These are phyloP conservation scores for Vitis rotundifolia DNA, from an alignment of 164 flowering plant genomes.

Conservation along the genomic window DNA sequence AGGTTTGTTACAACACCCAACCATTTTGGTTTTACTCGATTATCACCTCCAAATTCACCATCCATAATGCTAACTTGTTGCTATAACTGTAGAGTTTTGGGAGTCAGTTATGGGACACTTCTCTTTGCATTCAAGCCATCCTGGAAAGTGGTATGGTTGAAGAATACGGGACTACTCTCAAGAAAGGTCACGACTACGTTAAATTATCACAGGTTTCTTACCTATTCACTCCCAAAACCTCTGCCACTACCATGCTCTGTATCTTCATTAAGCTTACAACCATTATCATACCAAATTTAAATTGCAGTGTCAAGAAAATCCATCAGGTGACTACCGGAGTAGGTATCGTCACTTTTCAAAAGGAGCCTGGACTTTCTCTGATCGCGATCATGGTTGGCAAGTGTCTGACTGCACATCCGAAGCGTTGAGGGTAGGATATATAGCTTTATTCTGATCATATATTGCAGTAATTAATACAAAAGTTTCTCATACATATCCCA, in stretches of 20 bases:
- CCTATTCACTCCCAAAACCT: too few relatives aligned
- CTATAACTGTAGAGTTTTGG: conserved; percentile 37
- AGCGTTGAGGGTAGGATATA: conserved; percentile 42
- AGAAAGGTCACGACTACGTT: conserved; percentile 36
- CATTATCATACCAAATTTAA: neutral
- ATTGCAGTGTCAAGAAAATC: conserved; percentile 44
- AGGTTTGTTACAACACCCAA: conserved; percentile 13
- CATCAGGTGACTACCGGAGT: conserved; percentile 46
- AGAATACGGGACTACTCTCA: conserved; percentile 29
- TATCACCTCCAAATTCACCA: too few relatives aligned
- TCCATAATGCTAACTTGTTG: conserved; percentile 18
- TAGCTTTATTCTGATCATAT: neutral
- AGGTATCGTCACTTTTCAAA: conserved; percentile 61
- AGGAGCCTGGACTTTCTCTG: conserved; percentile 67
- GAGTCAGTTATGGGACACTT: conserved; percentile 41
- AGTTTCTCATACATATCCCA: neutral
- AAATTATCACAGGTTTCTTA: conserved; percentile 35
- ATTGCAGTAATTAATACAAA: neutral
- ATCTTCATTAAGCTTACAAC: too few relatives aligned
- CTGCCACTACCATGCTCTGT: neutral
- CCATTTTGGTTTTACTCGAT: neutral
- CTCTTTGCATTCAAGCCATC: conserved; percentile 38
- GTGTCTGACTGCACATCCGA: conserved; percentile 74
- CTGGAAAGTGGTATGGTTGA: conserved; percentile 28
- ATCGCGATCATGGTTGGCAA: conserved; percentile 71